These are phyloP conservation scores for Solanum chmielewskii DNA, from an alignment of 257 asterid species.

Conservation along the genomic window DNA sequence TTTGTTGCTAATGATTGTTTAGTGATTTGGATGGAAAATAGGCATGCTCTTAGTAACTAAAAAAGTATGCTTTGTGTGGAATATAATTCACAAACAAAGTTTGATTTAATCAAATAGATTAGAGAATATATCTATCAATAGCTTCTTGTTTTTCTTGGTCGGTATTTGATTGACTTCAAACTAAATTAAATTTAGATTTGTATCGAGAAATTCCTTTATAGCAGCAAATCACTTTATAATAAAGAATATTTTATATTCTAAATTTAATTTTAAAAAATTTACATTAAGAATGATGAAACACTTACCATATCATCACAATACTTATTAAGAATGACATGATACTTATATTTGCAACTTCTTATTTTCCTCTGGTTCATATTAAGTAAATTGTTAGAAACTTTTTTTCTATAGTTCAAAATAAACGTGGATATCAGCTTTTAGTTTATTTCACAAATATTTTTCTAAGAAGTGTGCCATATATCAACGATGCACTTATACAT, in stretches of 20 bases:
- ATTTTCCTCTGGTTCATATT: not conserved
- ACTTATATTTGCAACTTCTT: not conserved
- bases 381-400: not conserved
- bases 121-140: not conserved
- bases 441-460: no score
- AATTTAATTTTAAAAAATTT: not conserved
- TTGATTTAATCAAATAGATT: not conserved
- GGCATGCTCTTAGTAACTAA: not conserved
- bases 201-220: not conserved
- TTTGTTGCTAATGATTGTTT: not conserved
- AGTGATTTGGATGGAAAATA: not conserved
- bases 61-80: not conserved
- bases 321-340: not conserved
- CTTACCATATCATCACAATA: not conserved
- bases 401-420: no score
- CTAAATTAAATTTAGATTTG: not conserved
- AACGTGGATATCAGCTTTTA: no score
- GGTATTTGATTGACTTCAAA: not conserved
- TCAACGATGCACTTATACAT: not conserved
- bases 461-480: not conserved
- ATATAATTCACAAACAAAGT: not conserved
- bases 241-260: not conserved
- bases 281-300: not conserved
- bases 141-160: not conserved
- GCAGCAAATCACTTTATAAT: not conserved